These are phyloP conservation scores for Leccinum variabile DNA, from an alignment of 1,284 basidiomycete genomes.

Conservation along the genomic window DNA sequence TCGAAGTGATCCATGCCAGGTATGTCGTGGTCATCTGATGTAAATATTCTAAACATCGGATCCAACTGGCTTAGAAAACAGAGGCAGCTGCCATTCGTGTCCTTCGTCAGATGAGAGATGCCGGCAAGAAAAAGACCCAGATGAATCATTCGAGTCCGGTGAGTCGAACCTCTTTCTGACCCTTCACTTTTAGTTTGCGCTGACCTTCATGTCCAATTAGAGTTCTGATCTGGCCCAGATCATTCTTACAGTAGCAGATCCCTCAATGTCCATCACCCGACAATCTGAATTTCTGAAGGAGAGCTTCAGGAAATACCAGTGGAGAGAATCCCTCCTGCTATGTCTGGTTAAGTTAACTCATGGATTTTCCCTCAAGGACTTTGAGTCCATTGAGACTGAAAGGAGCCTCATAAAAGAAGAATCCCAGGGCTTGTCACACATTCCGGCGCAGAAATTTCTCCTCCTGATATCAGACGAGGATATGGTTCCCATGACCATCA, in stretches of 20 bases:
- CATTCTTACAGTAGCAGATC: background rate
- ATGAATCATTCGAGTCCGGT: background rate
- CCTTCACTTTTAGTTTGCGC: background rate
- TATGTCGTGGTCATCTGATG: background rate
- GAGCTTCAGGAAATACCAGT: slow-evolving; percentile 17
- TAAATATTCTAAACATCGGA: background rate
- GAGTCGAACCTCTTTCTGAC: background rate
- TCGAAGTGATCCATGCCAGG: background rate
- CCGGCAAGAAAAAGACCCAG: background rate
- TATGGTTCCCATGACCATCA: slow-evolving; percentile 5
- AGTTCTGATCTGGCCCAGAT: background rate
- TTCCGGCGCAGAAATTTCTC: background rate
- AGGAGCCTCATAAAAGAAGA: background rate
- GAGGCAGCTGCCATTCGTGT: background rate
- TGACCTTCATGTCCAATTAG: background rate
- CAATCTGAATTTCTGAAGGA: background rate
- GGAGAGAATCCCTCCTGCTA: slow-evolving; percentile 7
- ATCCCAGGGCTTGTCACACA: background rate
- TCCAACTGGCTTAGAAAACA: background rate
- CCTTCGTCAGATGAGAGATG: background rate
- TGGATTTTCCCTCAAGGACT: background rate
- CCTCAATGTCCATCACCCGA: background rate
- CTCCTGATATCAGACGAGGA: background rate
- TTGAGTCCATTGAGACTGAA: background rate
- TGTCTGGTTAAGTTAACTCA: background rate